Evolutionary conservation across 768 basidiomycete species (phyloP).

Genomic region (Stropharia rugosoannulata): DNA sequence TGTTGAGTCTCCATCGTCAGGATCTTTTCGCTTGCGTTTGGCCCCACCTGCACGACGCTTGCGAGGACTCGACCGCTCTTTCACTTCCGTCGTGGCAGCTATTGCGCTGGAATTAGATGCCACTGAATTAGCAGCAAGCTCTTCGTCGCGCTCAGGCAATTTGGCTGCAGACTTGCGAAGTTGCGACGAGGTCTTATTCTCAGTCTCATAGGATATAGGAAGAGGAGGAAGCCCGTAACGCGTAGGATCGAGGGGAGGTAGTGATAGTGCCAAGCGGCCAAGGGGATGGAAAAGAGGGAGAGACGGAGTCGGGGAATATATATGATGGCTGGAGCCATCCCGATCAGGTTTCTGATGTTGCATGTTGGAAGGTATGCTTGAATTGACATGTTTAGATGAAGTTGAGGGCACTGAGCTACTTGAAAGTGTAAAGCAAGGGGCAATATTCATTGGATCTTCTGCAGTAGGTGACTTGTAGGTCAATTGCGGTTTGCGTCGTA

Average conservation of each 20-base stretch:
- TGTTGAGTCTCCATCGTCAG: slow-evolving; percentile 62
- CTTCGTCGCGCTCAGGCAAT: slow-evolving; percentile 46
- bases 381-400: slow-evolving; percentile 4
- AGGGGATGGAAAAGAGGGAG: slow-evolving; percentile 71
- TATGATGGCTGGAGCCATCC: neutral
- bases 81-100: slow-evolving; percentile 34
- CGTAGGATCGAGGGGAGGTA: slow-evolving; percentile 61
- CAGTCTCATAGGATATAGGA: slow-evolving; percentile 41
- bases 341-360: neutral
- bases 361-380: neutral
- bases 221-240: slow-evolving; percentile 55
- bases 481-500: slow-evolving; percentile 54
- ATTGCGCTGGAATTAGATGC: slow-evolving; percentile 30
- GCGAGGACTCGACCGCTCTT: slow-evolving; percentile 49
- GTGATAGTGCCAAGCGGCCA: slow-evolving; percentile 60
- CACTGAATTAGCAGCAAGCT: slow-evolving; percentile 19
- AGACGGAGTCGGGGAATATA: slow-evolving; percentile 26
- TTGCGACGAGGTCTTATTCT: slow-evolving; percentile 24
- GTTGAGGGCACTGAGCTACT: slow-evolving; percentile 7
- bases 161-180: slow-evolving; percentile 48
- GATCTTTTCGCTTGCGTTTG: slow-evolving; percentile 59
- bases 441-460: slow-evolving; percentile 26
- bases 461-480: slow-evolving; percentile 60
- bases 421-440: slow-evolving; percentile 8
- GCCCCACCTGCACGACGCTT: slow-evolving; percentile 46